Conservation (phyloP, 345 rosid species). For the Salix caprea region DNA sequence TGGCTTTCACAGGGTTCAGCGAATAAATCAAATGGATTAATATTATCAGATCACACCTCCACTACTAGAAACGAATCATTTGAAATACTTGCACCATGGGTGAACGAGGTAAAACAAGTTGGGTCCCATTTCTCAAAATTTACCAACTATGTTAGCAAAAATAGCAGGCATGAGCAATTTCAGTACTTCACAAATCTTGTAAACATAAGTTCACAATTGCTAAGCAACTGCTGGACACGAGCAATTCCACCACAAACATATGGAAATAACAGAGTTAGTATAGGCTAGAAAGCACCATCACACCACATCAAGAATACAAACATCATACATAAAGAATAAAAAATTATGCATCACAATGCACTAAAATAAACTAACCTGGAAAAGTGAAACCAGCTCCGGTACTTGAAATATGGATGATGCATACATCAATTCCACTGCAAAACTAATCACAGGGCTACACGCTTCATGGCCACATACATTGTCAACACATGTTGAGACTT, state of each 20-base stretch:
- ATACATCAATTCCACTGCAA: slow-evolving; percentile 81
- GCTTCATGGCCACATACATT: slow-evolving; percentile 67
- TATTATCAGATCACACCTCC: not conserved
- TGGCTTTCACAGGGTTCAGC: not conserved
- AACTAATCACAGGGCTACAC: slow-evolving; percentile 78
- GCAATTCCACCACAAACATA: slow-evolving; percentile 6
- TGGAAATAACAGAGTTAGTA: slow-evolving; percentile 1
- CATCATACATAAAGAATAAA: not conserved
- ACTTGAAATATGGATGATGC: slow-evolving; percentile 70
- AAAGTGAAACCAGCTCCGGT: slow-evolving; percentile 68
- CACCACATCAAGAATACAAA: not conserved
- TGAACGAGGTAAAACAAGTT: not conserved
- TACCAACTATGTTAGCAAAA: not conserved
- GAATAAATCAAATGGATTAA: not conserved
- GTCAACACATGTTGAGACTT: slow-evolving; percentile 80
- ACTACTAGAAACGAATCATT: not conserved
- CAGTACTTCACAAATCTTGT: not conserved
- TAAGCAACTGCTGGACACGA: not conserved
- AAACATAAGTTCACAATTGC: not conserved
- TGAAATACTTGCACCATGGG: not conserved
- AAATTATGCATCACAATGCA: not conserved
- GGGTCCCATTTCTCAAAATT: not conserved
- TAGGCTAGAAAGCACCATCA: not conserved
- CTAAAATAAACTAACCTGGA: slow-evolving; percentile 53
- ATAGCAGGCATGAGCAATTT: not conserved